Evolutionary conservation across 306 rosid species (phyloP).

Genomic region (Medicago ruthenica): DNA sequence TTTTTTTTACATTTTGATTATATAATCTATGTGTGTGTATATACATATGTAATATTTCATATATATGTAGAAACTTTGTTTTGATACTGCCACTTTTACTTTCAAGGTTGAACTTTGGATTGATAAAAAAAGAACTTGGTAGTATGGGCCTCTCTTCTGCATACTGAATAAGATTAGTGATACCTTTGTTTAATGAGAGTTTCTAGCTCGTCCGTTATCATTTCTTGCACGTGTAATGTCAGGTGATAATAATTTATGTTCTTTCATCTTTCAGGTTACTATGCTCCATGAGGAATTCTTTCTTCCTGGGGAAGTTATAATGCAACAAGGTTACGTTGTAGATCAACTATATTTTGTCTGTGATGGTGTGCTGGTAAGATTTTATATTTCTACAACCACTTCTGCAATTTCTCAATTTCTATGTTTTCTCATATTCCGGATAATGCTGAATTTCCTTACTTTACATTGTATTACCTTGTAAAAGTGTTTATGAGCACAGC

Average conservation of each 20-base stretch:
- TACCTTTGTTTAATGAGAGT: conserved; percentile 8
- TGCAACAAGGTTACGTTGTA: conserved; percentile 89
- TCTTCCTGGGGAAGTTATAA: conserved; percentile 90
- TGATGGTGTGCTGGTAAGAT: conserved; percentile 83
- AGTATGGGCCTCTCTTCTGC: neutral
- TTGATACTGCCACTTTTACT: conserved; percentile 10
- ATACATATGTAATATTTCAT: neutral
- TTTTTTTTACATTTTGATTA: neutral
- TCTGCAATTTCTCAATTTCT: conserved; percentile 33
- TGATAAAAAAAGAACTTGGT: neutral
- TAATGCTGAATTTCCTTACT: conserved; percentile 6
- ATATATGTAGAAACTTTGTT: neutral
- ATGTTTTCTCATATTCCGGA: neutral
- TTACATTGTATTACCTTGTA: conserved; percentile 6
- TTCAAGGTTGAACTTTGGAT: conserved; percentile 22
- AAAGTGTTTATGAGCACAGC: conserved; percentile 15
- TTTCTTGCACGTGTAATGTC: conserved; percentile 20
- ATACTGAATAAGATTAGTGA: conserved; percentile 31
- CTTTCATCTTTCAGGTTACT: conserved; percentile 65
- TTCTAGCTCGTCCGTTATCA: conserved; percentile 1
- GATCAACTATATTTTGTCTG: conserved; percentile 97
- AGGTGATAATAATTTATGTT: conserved; percentile 34
- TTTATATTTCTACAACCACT: conserved; percentile 28
- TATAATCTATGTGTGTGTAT: too few species aligned
- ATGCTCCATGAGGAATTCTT: conserved; percentile 94